Percentiles rank a stretch among this genome's conserved stretches.
These are phyloP conservation scores for Ricinus communis DNA, from an alignment of 345 rosid species.

Conservation along the genomic window DNA sequence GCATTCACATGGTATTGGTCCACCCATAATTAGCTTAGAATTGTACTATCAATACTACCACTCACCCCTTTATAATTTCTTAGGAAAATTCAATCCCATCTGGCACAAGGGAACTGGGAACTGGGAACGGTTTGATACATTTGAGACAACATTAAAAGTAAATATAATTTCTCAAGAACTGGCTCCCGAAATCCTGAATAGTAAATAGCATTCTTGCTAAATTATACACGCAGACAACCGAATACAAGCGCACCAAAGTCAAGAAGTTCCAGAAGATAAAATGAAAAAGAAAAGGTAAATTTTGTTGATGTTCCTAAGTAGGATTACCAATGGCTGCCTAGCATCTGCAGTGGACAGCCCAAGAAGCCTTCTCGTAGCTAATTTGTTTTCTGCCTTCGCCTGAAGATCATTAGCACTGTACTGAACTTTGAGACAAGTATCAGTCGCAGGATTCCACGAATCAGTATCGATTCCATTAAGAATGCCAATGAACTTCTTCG, in stretches of 20 bases:
- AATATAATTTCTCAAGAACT: background rate
- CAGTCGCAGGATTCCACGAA: slow-evolving; percentile 95
- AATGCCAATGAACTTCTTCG: slow-evolving; percentile 85
- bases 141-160: slow-evolving; percentile 1
- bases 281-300: background rate
- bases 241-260: background rate
- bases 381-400: slow-evolving; percentile 86
- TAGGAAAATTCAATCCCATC: background rate
- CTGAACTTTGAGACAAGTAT: slow-evolving; percentile 71
- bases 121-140: background rate
- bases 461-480: slow-evolving; percentile 92
- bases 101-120: background rate
- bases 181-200: background rate
- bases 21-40: background rate
- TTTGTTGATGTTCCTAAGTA: slow-evolving; percentile 7
- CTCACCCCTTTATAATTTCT: no score
- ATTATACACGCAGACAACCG: no score
- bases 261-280: background rate
- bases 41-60: background rate
- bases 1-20: background rate
- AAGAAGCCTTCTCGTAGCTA: slow-evolving; percentile 59
- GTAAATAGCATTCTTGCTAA: background rate
- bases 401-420: slow-evolving; percentile 75
- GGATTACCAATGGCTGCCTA: slow-evolving; percentile 73
- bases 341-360: slow-evolving; percentile 72